Percentiles rank a stretch among this genome's conserved stretches.
Evolutionary conservation across 2,329 filamentous ascomycete species (phyloP).

Genomic region (Scolecobasidium constrictum): DNA sequence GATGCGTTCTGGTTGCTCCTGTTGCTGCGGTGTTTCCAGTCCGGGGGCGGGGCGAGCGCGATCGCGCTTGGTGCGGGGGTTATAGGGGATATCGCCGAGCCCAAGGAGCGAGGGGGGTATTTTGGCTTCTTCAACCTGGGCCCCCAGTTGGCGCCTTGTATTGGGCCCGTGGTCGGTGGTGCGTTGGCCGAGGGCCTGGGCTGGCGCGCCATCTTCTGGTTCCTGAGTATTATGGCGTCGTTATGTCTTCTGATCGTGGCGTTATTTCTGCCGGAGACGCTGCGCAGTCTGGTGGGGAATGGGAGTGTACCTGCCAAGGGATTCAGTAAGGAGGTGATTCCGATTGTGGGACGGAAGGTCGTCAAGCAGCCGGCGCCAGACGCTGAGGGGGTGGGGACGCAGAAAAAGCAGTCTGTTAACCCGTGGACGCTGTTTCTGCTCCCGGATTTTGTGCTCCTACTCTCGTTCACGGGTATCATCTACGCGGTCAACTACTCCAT

Average conservation of each 20-base stretch:
- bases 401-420: too few relatives aligned
- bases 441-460: constrained; percentile 33
- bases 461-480: constrained; percentile 33
- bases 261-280: constrained; percentile 28
- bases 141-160: constrained; percentile 13
- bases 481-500: constrained; percentile 40
- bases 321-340: constrained; percentile 24
- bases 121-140: constrained; percentile 17
- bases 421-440: too few relatives aligned
- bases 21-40: constrained; percentile 15
- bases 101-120: constrained; percentile 22
- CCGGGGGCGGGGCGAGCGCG: constrained; percentile 20
- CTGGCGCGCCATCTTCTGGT: constrained; percentile 30
- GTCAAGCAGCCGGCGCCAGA: constrained; percentile 33
- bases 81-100: constrained; percentile 24
- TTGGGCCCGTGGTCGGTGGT: constrained; percentile 24
- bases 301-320: constrained; percentile 27
- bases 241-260: constrained; percentile 25
- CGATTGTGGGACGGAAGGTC: constrained; percentile 26
- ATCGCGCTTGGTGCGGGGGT: constrained; percentile 19
- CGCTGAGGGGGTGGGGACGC: too few relatives aligned
- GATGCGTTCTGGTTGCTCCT: constrained; percentile 11
- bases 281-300: constrained; percentile 27
- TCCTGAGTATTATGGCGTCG: constrained; percentile 27
- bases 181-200: constrained; percentile 23